Base-by-base conservation (phyloP, 169 alveolate species). In the Cytauxzoon felis region DNA sequence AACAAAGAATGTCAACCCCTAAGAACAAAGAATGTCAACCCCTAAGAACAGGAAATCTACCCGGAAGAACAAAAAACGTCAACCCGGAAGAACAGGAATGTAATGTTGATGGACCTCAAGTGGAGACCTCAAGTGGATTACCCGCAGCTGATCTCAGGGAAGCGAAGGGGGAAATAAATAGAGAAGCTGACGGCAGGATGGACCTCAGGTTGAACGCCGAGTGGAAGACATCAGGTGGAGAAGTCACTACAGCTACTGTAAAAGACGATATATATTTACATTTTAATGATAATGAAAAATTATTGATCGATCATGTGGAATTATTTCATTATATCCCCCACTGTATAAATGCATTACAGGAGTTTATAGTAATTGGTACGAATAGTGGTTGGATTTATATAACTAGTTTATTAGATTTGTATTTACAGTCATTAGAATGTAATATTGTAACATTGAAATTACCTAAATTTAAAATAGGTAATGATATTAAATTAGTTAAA, bases 281-380 rank as follows among this genome's bases (percentile, higher is more conserved):
- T n/a, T n/a, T n/a, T n/a, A n/a, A n/a, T n/a, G n/a, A n/a, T n/a
- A n/a, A n/a, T n/a, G n/a, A n/a, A n/a, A n/a, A n/a, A n/a, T n/a
- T n/a, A n/a, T n/a, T n/a, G n/a, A n/a, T n/a, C n/a, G n/a, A n/a
- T n/a, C n/a, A n/a, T n/a, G n/a, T n/a, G n/a, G n/a, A 38, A 38
- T 13, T n/a, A n/a, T 38, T n/a, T 38, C 13, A 13, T 13, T 30
- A 53, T 8, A 62, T 58, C 5, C 60, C 43, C 30, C 18, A 23
- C 62, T 71, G 82, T 33, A 40, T 71, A 18, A 71, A 59, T 19
- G 47, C 82, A 21, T 33, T 71, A 13, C 65, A 58, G 33, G 73
- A 71, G 29, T 71, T 58, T 30, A 59, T 71, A 16, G 75, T 64
- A 34, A 60, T 71, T 6, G 64, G 51, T 8, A 23, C 82, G 1